Evolutionary conservation across 768 basidiomycete genomes (phyloP).

Genomic region (Russula virescens): DNA sequence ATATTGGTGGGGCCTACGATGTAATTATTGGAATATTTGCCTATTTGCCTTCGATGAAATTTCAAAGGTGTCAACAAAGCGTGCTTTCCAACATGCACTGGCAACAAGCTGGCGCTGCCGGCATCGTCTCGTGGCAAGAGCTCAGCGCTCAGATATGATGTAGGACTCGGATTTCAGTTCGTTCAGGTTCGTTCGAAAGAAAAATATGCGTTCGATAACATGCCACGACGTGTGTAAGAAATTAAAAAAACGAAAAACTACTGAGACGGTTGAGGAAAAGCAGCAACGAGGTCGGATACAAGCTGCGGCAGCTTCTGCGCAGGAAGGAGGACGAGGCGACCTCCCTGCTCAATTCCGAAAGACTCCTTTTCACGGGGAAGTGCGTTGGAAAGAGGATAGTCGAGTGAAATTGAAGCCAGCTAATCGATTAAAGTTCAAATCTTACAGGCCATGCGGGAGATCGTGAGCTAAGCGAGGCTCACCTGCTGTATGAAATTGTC

Average conservation of each 20-base stretch:
- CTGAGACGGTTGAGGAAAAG: constrained; percentile 6
- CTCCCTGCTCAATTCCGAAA: constrained; percentile 67
- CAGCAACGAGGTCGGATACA: constrained; percentile 27
- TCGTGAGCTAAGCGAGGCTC: constrained; percentile 24
- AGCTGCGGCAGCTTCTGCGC: constrained; percentile 38
- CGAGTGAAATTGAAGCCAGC: constrained; percentile 47
- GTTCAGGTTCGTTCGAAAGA: not conserved
- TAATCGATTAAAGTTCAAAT: constrained; percentile 28
- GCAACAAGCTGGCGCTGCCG: not conserved
- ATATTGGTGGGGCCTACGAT: too few species aligned
- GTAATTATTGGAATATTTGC: not conserved
- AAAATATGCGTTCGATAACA: not conserved
- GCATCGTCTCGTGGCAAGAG: not conserved
- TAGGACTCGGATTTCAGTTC: too few species aligned
- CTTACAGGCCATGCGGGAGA: not conserved
- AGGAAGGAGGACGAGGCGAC: constrained; percentile 59
- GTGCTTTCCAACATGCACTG: not conserved
- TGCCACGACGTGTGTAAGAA: not conserved
- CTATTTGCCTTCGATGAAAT: not conserved
- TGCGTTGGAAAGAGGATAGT: constrained; percentile 49
- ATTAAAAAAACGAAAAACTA: not conserved
- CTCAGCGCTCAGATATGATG: not conserved
- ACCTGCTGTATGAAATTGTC: constrained; percentile 72
- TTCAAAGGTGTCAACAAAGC: not conserved
- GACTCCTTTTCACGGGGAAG: constrained; percentile 55